These are phyloP conservation scores for Rosa multiflora DNA, from an alignment of 306 rosid genomes.

Conservation along the genomic window DNA sequence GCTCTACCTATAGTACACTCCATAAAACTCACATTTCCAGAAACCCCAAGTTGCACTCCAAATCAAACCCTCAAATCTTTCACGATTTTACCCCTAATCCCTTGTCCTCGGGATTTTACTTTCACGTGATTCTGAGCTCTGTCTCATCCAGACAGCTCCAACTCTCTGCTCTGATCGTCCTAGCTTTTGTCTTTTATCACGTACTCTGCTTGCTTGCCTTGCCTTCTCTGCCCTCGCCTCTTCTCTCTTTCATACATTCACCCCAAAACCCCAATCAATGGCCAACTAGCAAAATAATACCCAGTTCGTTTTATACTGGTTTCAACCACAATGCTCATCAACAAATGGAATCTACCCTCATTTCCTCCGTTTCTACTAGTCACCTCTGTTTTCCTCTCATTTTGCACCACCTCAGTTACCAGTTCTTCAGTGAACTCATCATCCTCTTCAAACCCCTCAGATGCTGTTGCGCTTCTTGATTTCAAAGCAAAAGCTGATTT, in stretches of 20 bases:
- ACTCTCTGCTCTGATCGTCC: neutral
- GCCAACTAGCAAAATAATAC: neutral
- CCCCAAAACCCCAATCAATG: neutral
- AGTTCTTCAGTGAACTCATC: neutral
- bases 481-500: slow-evolving; percentile 69
- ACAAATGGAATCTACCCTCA: slow-evolving; percentile 8
- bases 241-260: neutral
- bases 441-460: slow-evolving; percentile 25
- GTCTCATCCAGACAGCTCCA: slow-evolving; percentile 31
- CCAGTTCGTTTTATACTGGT: neutral
- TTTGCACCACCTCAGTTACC: slow-evolving; percentile 15
- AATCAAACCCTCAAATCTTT: neutral
- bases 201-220: slow-evolving; percentile 24
- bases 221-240: neutral
- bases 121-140: slow-evolving; percentile 73
- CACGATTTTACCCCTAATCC: neutral
- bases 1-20: too few species aligned
- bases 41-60: neutral
- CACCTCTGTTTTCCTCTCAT: neutral
- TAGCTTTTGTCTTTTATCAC: slow-evolving; percentile 39
- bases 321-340: slow-evolving; percentile 36
- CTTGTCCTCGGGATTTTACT: neutral
- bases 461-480: slow-evolving; percentile 49
- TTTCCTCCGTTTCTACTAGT: neutral
- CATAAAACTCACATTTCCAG: neutral